These are phyloP conservation scores for Russula sp. DNA, from an alignment of 768 basidiomycete species.

Conservation along the genomic window DNA sequence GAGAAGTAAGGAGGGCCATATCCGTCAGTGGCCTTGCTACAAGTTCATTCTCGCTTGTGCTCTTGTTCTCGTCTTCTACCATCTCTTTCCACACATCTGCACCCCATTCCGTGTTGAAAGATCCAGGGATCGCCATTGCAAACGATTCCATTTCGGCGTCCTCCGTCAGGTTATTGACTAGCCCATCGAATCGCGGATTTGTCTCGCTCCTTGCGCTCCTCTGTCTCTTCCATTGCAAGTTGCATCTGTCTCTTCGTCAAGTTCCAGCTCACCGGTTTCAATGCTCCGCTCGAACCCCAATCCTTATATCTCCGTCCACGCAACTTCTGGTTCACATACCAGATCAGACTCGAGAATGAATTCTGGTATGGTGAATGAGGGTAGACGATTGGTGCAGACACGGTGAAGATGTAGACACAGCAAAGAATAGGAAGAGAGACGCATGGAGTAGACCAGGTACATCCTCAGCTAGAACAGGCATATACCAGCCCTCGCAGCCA, in stretches of 20 bases:
- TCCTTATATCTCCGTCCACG: neutral
- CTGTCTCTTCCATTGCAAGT: neutral
- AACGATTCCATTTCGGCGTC: neutral
- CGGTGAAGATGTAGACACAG: constrained; percentile 28
- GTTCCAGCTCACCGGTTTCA: neutral
- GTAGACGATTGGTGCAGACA: neutral
- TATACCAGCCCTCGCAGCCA: constrained; percentile 36
- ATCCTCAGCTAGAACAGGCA: constrained; percentile 37
- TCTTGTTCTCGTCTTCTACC: neutral
- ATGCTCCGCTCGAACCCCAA: neutral
- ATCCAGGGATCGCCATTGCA: constrained; percentile 2
- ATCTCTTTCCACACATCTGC: neutral
- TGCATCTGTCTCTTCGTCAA: neutral
- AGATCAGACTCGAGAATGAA: constrained; percentile 3
- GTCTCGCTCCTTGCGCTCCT: neutral
- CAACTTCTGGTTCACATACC: constrained; percentile 3
- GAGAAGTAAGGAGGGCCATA: neutral
- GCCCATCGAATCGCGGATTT: neutral
- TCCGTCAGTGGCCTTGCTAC: neutral
- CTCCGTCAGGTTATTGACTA: neutral
- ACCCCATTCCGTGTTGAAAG: constrained; percentile 17
- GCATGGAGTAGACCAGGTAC: constrained; percentile 45
- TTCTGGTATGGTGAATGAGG: constrained; percentile 13
- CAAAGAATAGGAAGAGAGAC: constrained; percentile 46
- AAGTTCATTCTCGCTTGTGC: neutral